Conservation (phyloP, 441 rosid genomes). For the Rhodomyrtus psidioides region DNA sequence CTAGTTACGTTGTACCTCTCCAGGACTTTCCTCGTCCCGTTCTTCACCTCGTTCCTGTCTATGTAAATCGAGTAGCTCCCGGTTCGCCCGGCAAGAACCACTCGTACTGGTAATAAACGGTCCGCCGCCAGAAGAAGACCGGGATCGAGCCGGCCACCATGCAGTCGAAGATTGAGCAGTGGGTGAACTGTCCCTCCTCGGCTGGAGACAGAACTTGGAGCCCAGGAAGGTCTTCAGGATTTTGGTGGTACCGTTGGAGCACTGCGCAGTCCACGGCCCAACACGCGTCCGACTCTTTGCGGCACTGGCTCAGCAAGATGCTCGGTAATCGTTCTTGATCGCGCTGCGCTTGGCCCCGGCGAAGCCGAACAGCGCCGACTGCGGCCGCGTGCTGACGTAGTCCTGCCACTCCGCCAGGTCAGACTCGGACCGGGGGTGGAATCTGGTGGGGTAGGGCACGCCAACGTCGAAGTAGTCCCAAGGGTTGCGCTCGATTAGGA, state of each 20-base stretch:
- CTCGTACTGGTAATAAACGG: constrained; percentile 73
- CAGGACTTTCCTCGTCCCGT: constrained; percentile 57
- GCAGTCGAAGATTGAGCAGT: constrained; percentile 83
- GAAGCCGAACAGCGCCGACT: constrained; percentile 64
- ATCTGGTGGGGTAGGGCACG: constrained; percentile 91
- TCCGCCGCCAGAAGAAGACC: constrained; percentile 84
- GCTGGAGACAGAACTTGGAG: constrained; percentile 79
- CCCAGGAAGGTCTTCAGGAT: constrained; percentile 63
- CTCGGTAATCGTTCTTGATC: constrained; percentile 66
- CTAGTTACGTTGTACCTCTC: constrained; percentile 46
- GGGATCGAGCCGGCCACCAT: constrained; percentile 94
- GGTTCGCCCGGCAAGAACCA: constrained; percentile 79
- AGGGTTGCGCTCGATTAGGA: constrained; percentile 80
- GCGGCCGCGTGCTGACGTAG: constrained; percentile 41
- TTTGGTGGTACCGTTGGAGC: constrained; percentile 71
- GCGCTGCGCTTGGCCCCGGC: constrained; percentile 69
- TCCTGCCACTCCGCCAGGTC: constrained; percentile 75
- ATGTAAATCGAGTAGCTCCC: constrained; percentile 74
- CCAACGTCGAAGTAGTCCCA: constrained; percentile 97
- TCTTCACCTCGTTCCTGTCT: constrained; percentile 60
- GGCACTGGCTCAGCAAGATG: constrained; percentile 50
- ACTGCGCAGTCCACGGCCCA: constrained; percentile 56
- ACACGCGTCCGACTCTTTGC: constrained; percentile 39
- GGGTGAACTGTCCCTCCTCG: constrained; percentile 96
- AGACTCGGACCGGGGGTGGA: constrained; percentile 77